These are phyloP conservation scores for Heliocybe sulcata DNA, from an alignment of 1,284 basidiomycete species.

Conservation along the genomic window DNA sequence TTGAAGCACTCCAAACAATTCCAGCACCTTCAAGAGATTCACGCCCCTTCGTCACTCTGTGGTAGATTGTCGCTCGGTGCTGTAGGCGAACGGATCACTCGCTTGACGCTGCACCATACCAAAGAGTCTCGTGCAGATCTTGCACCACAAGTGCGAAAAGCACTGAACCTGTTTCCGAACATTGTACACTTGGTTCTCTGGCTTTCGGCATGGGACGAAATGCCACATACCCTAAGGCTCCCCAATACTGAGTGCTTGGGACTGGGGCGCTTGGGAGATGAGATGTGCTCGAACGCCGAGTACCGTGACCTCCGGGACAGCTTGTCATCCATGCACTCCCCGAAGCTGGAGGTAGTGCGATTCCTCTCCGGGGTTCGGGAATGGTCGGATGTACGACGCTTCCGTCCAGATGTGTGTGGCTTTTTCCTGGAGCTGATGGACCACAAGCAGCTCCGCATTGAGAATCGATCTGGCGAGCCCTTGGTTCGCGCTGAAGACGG, in stretches of 20 bases:
- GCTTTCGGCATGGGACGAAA: background rate
- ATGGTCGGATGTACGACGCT: too few species aligned
- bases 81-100: background rate
- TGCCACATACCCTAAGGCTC: background rate
- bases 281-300: background rate
- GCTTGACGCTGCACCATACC: background rate
- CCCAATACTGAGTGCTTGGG: background rate
- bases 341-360: background rate
- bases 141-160: background rate
- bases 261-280: background rate
- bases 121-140: background rate
- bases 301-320: background rate
- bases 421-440: too few species aligned
- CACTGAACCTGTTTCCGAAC: background rate
- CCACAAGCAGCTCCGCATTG: too few species aligned
- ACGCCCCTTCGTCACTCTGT: too few species aligned
- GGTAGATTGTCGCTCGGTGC: too few species aligned
- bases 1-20: background rate
- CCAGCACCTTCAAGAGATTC: background rate
- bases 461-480: too few species aligned
- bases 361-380: too few species aligned
- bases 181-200: background rate
- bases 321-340: background rate
- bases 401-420: too few species aligned
- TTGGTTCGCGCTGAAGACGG: too few species aligned